A percentile compares a stretch with the other conserved stretches of the same genome.
Conservation (phyloP, 805 yeast species). For the Cyberlindnera meyerae region DNA sequence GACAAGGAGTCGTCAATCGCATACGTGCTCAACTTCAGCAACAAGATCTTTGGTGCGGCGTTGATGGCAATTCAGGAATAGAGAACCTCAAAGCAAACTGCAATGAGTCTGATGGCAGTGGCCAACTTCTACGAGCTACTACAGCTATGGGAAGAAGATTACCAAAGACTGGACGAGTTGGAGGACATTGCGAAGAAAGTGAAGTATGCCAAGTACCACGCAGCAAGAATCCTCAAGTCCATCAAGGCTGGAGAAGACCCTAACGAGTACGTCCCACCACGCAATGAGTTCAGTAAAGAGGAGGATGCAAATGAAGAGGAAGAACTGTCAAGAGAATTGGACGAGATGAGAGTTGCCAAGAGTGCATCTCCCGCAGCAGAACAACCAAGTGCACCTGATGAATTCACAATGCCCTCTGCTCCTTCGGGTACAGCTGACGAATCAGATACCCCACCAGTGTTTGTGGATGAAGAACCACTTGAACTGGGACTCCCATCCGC, state of each 20-base stretch:
- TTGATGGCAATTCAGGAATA: slow-evolving; percentile 43
- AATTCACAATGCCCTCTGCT: slow-evolving; percentile 2
- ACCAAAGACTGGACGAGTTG: slow-evolving; percentile 31
- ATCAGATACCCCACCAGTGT: too few relatives aligned
- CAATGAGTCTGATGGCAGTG: slow-evolving; percentile 47
- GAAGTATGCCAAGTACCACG: slow-evolving; percentile 60
- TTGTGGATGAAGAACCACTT: slow-evolving; percentile 3
- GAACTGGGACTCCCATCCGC: slow-evolving; percentile 5
- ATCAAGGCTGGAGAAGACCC: slow-evolving; percentile 50
- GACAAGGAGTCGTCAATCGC: slow-evolving; percentile 57
- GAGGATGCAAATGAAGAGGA: slow-evolving; percentile 3
- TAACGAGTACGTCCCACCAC: slow-evolving; percentile 44
- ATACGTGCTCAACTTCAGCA: slow-evolving; percentile 53
- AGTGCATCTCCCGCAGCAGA: too few relatives aligned
- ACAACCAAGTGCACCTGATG: too few relatives aligned
- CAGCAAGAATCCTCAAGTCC: slow-evolving; percentile 50
- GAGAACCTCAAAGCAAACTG: slow-evolving; percentile 42
- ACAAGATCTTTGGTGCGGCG: slow-evolving; percentile 50
- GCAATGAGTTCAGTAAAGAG: slow-evolving; percentile 3
- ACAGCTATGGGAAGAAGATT: slow-evolving; percentile 37
- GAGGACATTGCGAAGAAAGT: slow-evolving; percentile 34
- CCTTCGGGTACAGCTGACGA: slow-evolving; percentile 2
- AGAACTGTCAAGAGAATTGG: background rate
- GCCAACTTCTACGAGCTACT: slow-evolving; percentile 48
- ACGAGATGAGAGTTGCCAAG: too few relatives aligned